phyloP scores from a whole-genome alignment of 495 filamentous ascomycete species.

The Penicillium herquei region DNA sequence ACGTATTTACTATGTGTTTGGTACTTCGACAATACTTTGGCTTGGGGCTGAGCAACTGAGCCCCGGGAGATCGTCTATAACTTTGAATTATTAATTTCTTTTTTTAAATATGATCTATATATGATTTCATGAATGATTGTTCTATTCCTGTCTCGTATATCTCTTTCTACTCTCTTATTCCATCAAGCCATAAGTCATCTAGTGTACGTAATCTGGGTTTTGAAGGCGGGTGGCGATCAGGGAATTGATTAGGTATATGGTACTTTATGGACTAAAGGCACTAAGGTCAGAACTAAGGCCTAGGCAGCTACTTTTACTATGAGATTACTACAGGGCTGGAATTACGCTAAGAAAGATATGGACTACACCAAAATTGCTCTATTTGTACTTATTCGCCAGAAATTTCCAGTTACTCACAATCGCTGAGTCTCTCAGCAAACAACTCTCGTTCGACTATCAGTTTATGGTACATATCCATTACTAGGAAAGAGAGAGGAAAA shows the following conservation, averaged over 20 bases:
- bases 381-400: background rate
- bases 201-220: constrained; percentile 17
- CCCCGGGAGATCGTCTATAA: constrained; percentile 14
- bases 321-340: background rate
- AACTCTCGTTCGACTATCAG: background rate
- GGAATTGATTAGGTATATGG: background rate
- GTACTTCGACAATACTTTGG: constrained; percentile 19
- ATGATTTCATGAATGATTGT: background rate
- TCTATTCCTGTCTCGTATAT: background rate
- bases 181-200: background rate
- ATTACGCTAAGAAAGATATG: too few relatives aligned
- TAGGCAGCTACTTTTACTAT: background rate
- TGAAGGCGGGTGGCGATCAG: constrained; percentile 12
- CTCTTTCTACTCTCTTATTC: background rate
- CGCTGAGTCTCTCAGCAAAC: constrained; percentile 3
- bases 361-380: too few relatives aligned
- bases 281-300: background rate
- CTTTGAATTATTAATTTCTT: too few relatives aligned
- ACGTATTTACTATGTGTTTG: constrained; percentile 19
- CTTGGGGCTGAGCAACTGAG: constrained; percentile 31
- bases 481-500: background rate
- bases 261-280: background rate
- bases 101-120: too few relatives aligned
- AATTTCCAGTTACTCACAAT: constrained; percentile 8
- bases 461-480: constrained; percentile 7